Conservation (phyloP, 306 rosid genomes). For the Oemleria cerasiformis region DNA sequence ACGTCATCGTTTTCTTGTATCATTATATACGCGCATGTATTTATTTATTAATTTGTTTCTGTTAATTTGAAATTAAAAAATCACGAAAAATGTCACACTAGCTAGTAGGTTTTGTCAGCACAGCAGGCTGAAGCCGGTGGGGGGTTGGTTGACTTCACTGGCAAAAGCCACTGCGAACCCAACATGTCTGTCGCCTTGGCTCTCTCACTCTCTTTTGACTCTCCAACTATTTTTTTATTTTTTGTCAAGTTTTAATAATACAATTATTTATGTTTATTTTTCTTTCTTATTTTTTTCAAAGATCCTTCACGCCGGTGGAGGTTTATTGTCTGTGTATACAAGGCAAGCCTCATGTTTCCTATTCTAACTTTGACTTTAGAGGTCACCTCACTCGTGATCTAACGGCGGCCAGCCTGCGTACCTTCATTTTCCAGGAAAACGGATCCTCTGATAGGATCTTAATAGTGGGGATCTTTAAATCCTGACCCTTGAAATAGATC, state of each 20-base stretch:
- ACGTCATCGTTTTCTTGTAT: not conserved
- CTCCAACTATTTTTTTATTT: not conserved
- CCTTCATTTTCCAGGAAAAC: too few relatives aligned
- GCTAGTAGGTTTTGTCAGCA: conserved; percentile 3
- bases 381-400: not conserved
- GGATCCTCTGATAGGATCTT: too few relatives aligned
- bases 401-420: not conserved
- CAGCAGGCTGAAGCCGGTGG: conserved; percentile 12
- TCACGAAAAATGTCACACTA: not conserved
- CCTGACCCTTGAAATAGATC: too few relatives aligned
- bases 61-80: not conserved
- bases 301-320: conserved; percentile 25
- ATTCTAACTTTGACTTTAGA: conserved; percentile 18
- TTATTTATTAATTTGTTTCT: not conserved
- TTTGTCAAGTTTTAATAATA: not conserved
- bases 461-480: too few relatives aligned
- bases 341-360: conserved; percentile 18
- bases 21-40: not conserved
- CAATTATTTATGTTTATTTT: not conserved
- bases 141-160: conserved; percentile 10
- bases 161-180: conserved; percentile 2
- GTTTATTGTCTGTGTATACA: conserved; percentile 23
- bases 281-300: not conserved
- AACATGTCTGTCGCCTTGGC: not conserved
- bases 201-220: not conserved